Conservation (phyloP, 164 flowering plant species). For the Piper longum region DNA sequence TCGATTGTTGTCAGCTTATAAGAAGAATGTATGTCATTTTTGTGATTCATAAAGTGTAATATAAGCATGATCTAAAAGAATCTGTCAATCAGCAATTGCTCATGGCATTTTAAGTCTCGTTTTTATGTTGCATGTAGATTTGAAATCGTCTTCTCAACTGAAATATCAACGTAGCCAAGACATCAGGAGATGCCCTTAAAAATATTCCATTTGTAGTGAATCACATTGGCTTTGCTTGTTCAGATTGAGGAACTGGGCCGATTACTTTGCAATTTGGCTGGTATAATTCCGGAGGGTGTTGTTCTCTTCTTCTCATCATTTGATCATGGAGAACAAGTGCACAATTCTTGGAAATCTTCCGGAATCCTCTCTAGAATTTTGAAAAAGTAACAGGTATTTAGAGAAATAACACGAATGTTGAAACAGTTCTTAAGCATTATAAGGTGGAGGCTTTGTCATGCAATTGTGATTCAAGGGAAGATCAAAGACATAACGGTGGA, state of each 20-base stretch:
- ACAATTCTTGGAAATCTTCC: conserved; percentile 60
- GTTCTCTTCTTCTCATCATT: conserved; percentile 93
- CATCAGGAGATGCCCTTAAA: neutral
- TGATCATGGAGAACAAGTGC: conserved; percentile 70
- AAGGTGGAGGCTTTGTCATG: conserved; percentile 42
- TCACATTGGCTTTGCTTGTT: conserved; percentile 3
- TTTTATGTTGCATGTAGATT: too few relatives aligned
- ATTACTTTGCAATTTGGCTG: conserved; percentile 62
- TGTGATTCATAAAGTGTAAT: too few relatives aligned
- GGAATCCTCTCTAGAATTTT: conserved; percentile 69
- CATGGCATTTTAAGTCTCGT: too few relatives aligned
- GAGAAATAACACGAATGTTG: conserved; percentile 63
- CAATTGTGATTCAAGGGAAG: conserved; percentile 12
- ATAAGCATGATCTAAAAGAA: too few relatives aligned
- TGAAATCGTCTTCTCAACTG: too few relatives aligned
- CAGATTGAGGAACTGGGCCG: conserved; percentile 92
- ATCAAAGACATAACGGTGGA: conserved; percentile 43
- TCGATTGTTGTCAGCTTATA: too few relatives aligned
- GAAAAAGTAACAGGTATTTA: conserved; percentile 69
- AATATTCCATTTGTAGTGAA: neutral
- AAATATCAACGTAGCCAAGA: neutral
- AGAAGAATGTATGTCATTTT: too few relatives aligned
- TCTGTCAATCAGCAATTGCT: too few relatives aligned
- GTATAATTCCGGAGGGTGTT: conserved; percentile 84
- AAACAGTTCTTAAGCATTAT: conserved; percentile 63